Conservation (phyloP, 306 rosid genomes). For the Fragaria vesca region DNA sequence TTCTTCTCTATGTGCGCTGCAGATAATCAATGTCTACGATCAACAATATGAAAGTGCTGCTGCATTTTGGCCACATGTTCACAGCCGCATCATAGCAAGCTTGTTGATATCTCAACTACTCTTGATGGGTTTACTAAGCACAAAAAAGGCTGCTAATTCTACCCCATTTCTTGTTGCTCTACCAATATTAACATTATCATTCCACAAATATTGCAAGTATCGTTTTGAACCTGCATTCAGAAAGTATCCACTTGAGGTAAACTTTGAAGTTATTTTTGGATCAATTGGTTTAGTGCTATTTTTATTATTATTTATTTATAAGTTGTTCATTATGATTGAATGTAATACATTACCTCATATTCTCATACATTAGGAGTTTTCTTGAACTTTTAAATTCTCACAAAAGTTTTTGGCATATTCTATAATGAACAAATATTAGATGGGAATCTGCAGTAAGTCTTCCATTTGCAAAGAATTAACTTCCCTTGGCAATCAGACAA, state of each 20-base stretch:
- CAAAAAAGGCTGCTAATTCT: conserved; percentile 90
- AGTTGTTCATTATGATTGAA: neutral
- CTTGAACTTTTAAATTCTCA: neutral
- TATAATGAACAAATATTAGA: neutral
- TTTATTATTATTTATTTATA: neutral
- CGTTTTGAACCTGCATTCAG: conserved; percentile 94
- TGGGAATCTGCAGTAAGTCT: neutral
- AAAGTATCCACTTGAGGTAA: conserved; percentile 89
- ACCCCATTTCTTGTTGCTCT: conserved; percentile 80
- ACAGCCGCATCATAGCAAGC: conserved; percentile 90
- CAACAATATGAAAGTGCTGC: conserved; percentile 95
- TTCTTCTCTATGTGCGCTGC: conserved; percentile 24
- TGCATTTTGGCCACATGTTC: conserved; percentile 97
- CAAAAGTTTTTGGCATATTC: neutral
- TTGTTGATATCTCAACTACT: conserved; percentile 89
- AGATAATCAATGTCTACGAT: conserved; percentile 92
- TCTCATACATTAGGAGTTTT: neutral
- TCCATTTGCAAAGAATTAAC: neutral
- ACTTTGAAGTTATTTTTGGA: conserved; percentile 13
- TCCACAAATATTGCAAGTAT: conserved; percentile 81
- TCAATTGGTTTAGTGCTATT: neutral
- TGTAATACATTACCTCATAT: neutral
- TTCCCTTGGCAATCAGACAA: neutral
- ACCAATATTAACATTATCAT: conserved; percentile 72
- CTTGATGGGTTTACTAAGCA: conserved; percentile 86